Evolutionary conservation across 441 rosid species (phyloP).

Genomic region (Flueggea neowawraea): DNA sequence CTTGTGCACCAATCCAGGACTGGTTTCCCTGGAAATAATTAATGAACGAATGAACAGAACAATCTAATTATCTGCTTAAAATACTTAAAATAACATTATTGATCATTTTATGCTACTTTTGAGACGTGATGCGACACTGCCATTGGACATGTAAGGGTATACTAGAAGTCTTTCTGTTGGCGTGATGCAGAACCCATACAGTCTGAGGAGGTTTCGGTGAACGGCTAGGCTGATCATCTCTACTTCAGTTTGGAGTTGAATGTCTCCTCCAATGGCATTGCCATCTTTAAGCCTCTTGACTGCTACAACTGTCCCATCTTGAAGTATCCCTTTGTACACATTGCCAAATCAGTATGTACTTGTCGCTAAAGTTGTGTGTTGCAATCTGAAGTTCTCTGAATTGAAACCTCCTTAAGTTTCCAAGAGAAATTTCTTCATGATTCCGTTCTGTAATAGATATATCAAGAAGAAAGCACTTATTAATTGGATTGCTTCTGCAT

Average conservation of each 20-base stretch:
- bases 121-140: constrained; percentile 93
- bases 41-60: too few species aligned
- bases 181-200: constrained; percentile 83
- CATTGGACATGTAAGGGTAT: constrained; percentile 94
- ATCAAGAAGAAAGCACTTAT: constrained; percentile 7
- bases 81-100: neutral
- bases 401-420: constrained; percentile 81
- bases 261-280: constrained; percentile 79
- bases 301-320: constrained; percentile 76
- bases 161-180: constrained; percentile 83
- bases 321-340: constrained; percentile 85
- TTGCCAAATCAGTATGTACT: constrained; percentile 78
- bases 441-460: constrained; percentile 32
- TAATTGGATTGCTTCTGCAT: neutral
- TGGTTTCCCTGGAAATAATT: constrained; percentile 43
- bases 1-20: constrained; percentile 65
- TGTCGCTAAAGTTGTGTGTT: constrained; percentile 78
- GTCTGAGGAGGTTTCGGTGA: constrained; percentile 84
- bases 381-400: constrained; percentile 81
- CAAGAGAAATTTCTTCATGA: constrained; percentile 75
- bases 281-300: constrained; percentile 94
- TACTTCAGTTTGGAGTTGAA: constrained; percentile 95
- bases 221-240: constrained; percentile 99
- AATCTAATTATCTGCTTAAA: neutral
- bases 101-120: constrained; percentile 44